phyloP scores from a whole-genome alignment of 139 green algal genomes.

The Asterochloris erici region DNA sequence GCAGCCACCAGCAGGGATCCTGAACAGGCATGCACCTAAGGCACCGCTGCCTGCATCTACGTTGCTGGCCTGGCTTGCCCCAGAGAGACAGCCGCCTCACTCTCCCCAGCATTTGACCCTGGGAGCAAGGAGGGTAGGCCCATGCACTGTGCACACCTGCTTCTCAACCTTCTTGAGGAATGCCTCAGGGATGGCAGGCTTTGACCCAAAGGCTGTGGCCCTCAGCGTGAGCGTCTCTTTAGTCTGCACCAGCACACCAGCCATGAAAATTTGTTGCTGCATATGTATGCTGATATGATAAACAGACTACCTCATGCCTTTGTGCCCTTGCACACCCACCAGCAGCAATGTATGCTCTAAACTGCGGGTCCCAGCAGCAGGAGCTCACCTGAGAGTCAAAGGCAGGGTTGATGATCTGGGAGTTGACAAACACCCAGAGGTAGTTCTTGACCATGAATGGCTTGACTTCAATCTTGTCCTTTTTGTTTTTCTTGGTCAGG shows the following conservation, averaged over 20 bases:
- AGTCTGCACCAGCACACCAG: slow-evolving; percentile 55
- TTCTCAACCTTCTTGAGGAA: slow-evolving; percentile 90
- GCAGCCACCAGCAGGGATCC: too few relatives aligned
- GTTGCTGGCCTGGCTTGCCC: not conserved
- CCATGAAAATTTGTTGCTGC: not conserved
- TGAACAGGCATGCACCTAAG: too few relatives aligned
- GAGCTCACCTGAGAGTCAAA: slow-evolving; percentile 93
- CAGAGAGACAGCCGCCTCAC: too few relatives aligned
- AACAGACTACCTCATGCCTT: not conserved
- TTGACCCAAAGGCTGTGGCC: slow-evolving; percentile 88
- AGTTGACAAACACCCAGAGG: slow-evolving; percentile 98
- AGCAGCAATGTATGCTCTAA: not conserved
- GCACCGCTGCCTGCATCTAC: not conserved
- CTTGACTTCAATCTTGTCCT: slow-evolving; percentile 73
- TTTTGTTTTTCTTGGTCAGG: slow-evolving; percentile 97
- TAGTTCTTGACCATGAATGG: slow-evolving; percentile 97
- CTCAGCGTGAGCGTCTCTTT: slow-evolving; percentile 96
- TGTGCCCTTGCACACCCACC: not conserved
- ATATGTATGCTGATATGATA: not conserved
- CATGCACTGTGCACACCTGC: too few relatives aligned
- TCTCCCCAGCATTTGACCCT: too few relatives aligned
- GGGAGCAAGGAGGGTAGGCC: too few relatives aligned
- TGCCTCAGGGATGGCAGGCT: slow-evolving; percentile 80
- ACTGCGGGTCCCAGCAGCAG: not conserved
- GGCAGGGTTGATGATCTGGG: slow-evolving; percentile 94